Conservation (phyloP, 495 filamentous ascomycete genomes). For the Glonium stellatum region DNA sequence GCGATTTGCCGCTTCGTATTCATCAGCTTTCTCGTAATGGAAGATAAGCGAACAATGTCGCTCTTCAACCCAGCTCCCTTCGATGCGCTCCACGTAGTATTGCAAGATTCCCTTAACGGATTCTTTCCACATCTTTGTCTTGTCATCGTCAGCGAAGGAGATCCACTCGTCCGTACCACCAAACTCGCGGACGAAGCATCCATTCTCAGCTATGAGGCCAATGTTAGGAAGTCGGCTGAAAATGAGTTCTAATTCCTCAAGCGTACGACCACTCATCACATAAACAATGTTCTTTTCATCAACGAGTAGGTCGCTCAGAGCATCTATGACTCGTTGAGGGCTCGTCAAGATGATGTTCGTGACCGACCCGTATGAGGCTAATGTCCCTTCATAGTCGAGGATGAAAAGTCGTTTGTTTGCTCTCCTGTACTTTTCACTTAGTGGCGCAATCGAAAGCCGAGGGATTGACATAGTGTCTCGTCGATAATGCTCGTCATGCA, state of each 20-base stretch:
- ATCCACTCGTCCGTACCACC: slow-evolving; percentile 58
- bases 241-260: slow-evolving; percentile 78
- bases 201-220: slow-evolving; percentile 87
- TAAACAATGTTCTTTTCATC: slow-evolving; percentile 81
- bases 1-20: slow-evolving; percentile 60
- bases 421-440: slow-evolving; percentile 57
- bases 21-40: slow-evolving; percentile 76
- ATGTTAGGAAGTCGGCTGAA: slow-evolving; percentile 72
- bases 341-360: slow-evolving; percentile 73
- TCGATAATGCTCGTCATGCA: slow-evolving; percentile 73
- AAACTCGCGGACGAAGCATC: slow-evolving; percentile 73
- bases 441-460: slow-evolving; percentile 58
- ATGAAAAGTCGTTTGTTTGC: slow-evolving; percentile 69
- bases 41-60: slow-evolving; percentile 81
- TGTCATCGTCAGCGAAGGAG: slow-evolving; percentile 59
- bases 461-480: slow-evolving; percentile 80
- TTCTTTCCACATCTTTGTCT: slow-evolving; percentile 67
- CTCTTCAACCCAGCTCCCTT: slow-evolving; percentile 78
- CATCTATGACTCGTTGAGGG: slow-evolving; percentile 73
- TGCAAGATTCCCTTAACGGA: slow-evolving; percentile 67
- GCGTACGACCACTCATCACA: slow-evolving; percentile 79
- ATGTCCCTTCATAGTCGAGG: slow-evolving; percentile 85
- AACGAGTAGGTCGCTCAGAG: slow-evolving; percentile 67
- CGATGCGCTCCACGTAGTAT: slow-evolving; percentile 83
- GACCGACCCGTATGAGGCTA: slow-evolving; percentile 76